Percentiles rank a stretch among this genome's conserved stretches.
These are phyloP conservation scores for Vanderwaltozyma polyspora DNA, from an alignment of 805 yeast genomes.

Conservation along the genomic window DNA sequence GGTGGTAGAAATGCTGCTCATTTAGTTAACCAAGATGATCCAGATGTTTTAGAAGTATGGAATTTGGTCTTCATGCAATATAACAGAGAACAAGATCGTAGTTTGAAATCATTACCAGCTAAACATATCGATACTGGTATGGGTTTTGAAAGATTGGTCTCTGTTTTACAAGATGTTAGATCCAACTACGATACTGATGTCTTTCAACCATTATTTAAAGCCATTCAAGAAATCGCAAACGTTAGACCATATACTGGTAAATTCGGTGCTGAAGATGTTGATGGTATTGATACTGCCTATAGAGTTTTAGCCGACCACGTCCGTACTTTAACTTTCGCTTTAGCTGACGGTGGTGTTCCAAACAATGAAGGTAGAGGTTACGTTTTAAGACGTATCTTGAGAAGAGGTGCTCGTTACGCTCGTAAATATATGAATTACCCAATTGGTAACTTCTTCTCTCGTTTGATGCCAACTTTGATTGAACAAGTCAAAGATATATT, in stretches of 20 bases:
- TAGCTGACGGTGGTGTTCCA: slow-evolving; percentile 98
- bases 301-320: slow-evolving; percentile 98
- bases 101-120: slow-evolving; percentile 76
- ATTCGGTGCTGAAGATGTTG: slow-evolving; percentile 84
- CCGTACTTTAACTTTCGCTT: slow-evolving; percentile 89
- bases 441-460: slow-evolving; percentile 86
- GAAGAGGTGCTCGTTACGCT: slow-evolving; percentile 96
- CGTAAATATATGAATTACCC: slow-evolving; percentile 94
- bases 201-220: slow-evolving; percentile 75
- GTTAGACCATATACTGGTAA: slow-evolving; percentile 85
- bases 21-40: slow-evolving; percentile 93
- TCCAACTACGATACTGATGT: slow-evolving; percentile 98
- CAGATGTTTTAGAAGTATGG: slow-evolving; percentile 96
- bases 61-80: slow-evolving; percentile 93
- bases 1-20: slow-evolving; percentile 94
- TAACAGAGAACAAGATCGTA: slow-evolving; percentile 84
- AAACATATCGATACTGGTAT: slow-evolving; percentile 97
- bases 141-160: slow-evolving; percentile 97
- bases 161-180: slow-evolving; percentile 78
- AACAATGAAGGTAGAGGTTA: slow-evolving; percentile 99
- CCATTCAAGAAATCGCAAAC: slow-evolving; percentile 87
- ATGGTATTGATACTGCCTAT: slow-evolving; percentile 96
- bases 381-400: slow-evolving; percentile 88
- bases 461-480: slow-evolving; percentile 83
- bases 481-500: slow-evolving; percentile 78